These are phyloP conservation scores for Colletotrichum sp. DNA, from an alignment of 2,329 filamentous ascomycete genomes.

Conservation along the genomic window DNA sequence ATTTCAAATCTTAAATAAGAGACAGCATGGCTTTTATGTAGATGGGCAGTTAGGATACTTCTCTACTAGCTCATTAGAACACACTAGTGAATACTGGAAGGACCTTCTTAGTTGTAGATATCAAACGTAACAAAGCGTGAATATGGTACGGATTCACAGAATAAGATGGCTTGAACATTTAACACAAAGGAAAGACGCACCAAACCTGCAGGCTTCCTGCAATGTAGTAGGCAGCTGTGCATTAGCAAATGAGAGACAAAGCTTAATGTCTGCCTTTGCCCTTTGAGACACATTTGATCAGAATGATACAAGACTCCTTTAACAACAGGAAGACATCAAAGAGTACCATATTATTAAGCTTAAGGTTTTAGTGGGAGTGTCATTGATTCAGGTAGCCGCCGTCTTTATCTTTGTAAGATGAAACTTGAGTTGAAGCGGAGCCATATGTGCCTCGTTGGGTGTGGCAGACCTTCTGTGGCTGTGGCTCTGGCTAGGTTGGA, in stretches of 20 bases:
- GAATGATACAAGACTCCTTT: neutral
- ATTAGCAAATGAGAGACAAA: neutral
- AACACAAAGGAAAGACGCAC: neutral
- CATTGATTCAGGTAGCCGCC: neutral
- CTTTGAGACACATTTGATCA: neutral
- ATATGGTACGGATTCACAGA: neutral
- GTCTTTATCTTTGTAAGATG: neutral
- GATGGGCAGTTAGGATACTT: neutral
- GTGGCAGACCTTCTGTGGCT: too few relatives aligned
- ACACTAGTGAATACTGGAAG: neutral
- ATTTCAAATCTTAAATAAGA: neutral
- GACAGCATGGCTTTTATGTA: neutral
- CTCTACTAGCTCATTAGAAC: neutral
- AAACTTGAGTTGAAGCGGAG: too few relatives aligned
- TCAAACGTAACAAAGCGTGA: neutral
- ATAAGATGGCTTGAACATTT: neutral
- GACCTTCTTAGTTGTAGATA: neutral
- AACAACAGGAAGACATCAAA: neutral
- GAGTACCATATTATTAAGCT: neutral
- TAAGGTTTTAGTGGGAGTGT: neutral
- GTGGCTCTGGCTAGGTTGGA: too few relatives aligned
- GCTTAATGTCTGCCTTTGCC: neutral
- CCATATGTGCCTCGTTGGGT: too few relatives aligned
- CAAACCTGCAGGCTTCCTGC: neutral
- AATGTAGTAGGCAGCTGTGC: neutral